A percentile compares a stretch with the other conserved stretches of the same genome.
Evolutionary conservation across 2,329 filamentous ascomycete genomes (phyloP).

Genomic region (Alternaria burnsii): DNA sequence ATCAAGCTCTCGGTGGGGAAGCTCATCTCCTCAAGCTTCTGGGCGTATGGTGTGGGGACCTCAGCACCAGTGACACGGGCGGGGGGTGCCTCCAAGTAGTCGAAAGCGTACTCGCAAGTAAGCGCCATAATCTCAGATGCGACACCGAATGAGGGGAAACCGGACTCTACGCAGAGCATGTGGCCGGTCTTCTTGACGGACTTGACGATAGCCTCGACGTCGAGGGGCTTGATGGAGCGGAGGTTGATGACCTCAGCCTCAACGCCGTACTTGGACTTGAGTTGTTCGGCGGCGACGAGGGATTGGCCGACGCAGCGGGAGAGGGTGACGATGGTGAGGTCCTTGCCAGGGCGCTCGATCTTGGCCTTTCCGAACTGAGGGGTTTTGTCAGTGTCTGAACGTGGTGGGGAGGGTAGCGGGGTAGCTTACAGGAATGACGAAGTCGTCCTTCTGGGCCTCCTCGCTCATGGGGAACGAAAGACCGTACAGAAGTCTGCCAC

Average conservation of each 20-base stretch:
- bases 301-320: slow-evolving; percentile 96
- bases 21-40: slow-evolving; percentile 90
- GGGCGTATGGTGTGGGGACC: slow-evolving; percentile 94
- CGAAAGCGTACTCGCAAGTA: slow-evolving; percentile 97
- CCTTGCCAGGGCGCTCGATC: slow-evolving; percentile 95
- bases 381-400: slow-evolving; percentile 18
- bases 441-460: slow-evolving; percentile 94
- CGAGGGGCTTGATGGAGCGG: slow-evolving; percentile 94
- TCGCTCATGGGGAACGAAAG: slow-evolving; percentile 97
- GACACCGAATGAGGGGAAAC: slow-evolving; percentile 95
- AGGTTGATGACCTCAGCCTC: slow-evolving; percentile 98
- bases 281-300: slow-evolving; percentile 83
- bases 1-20: slow-evolving; percentile 94
- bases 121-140: slow-evolving; percentile 91
- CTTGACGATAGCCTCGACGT: slow-evolving; percentile 93
- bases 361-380: slow-evolving; percentile 91
- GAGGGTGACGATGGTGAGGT: slow-evolving; percentile 92
- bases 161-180: slow-evolving; percentile 90
- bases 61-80: slow-evolving; percentile 95
- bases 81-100: slow-evolving; percentile 94
- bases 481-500: slow-evolving; percentile 79
- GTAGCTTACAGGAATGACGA: slow-evolving; percentile 76
- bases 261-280: slow-evolving; percentile 96
- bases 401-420: neutral
- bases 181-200: slow-evolving; percentile 98